Conservation (phyloP, 2,329 filamentous ascomycete species). For the Microdochium bolleyi region DNA sequence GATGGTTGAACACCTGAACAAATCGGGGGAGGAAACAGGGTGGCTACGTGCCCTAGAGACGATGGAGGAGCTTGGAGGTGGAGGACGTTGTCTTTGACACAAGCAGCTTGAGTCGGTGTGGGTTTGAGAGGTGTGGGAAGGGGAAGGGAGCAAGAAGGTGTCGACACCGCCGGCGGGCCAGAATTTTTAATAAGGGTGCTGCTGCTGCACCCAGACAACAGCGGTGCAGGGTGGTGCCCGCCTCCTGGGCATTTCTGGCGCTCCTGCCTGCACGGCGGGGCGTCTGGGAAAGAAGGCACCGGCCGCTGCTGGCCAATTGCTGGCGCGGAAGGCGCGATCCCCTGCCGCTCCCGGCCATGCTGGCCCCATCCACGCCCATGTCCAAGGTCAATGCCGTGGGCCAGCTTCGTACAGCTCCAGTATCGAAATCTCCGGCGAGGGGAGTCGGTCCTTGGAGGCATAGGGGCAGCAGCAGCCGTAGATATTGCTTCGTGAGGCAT, state of each 20-base stretch:
- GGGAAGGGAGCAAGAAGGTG: constrained; percentile 18
- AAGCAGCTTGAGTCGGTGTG: constrained; percentile 30
- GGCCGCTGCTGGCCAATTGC: background rate
- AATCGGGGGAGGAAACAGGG: constrained; percentile 64
- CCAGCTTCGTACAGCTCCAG: background rate
- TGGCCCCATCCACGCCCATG: background rate
- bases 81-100: constrained; percentile 22
- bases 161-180: constrained; percentile 19
- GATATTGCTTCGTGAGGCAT: too few species aligned
- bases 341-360: background rate
- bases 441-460: too few species aligned
- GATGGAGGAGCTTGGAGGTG: constrained; percentile 35
- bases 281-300: background rate
- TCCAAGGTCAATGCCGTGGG: background rate
- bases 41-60: constrained; percentile 81
- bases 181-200: constrained; percentile 21
- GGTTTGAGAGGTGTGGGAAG: constrained; percentile 27
- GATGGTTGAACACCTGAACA: constrained; percentile 63
- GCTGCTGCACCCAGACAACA: background rate
- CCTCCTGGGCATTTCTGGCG: background rate
- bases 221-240: background rate
- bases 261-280: background rate
- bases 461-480: too few species aligned
- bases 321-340: background rate
- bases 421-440: background rate